Evolutionary conservation across 2,329 filamentous ascomycete genomes (phyloP), one percentile per base, ranked within the genome.

Genomic region (Aspergillus flavus): DNA sequence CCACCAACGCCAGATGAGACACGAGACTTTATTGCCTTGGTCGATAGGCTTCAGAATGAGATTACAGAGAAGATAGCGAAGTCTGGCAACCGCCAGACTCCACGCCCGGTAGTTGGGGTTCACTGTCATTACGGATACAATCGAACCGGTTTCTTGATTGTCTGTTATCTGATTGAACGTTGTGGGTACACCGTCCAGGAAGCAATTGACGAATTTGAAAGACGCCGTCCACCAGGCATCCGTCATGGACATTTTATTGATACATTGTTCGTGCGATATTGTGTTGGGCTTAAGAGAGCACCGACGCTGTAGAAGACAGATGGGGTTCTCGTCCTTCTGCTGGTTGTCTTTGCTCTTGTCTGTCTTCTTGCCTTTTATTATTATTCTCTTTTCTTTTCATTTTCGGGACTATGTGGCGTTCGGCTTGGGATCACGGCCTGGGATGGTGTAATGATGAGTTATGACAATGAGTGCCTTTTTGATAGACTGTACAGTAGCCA

Each of bases 101-200:
- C 68, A 23, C 75, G 75, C n/a, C 79, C 79, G 16, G 71, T 89
- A 55, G 86, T 97, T 58, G 94, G 90, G 2, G 92, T 97, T 0
- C 94, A 98, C 75, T 98, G 94, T 72, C 94, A 98, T 73, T 97
- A 97, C 71, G 94, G 94, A 0, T 97, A 96, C 80, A 97, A 98
- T 75, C 87, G 94, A 26, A 97, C 94, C 0, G 94, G 94, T 0
- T 97, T 94, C 76, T 91, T 97, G 73, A 87, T 98, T 57, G 90
- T 92, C 36, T 93, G 89, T 72, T 98, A 97, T 73, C 82, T 98
- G n/a, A 89, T 97, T 16, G 93, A 97, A 80, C 84, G 88, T 54
- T 86, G 91, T 68, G 89, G 87, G 0, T 94, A 87, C 71, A 82
- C 81, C 26, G 86, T 97, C 2, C 86, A 91, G 71, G 87, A 90